phyloP scores from a whole-genome alignment of 768 basidiomycete genomes.

The Amanita fuliginea region DNA sequence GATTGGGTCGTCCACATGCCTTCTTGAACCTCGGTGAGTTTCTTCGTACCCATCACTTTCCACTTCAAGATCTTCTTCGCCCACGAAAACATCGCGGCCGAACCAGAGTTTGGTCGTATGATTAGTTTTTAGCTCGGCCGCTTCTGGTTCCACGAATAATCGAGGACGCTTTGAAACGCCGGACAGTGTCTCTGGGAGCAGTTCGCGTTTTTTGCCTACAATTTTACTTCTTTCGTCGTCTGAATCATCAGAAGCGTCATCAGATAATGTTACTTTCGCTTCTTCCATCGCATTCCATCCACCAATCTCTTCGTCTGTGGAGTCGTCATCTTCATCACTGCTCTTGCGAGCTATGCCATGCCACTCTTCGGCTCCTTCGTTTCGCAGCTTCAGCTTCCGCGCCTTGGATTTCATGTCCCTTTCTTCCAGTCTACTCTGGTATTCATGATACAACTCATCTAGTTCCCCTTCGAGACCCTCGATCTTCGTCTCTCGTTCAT shows the following conservation, averaged over 20 bases:
- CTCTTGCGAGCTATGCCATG: slow-evolving; percentile 45
- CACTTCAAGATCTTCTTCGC: slow-evolving; percentile 27
- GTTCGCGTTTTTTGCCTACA: slow-evolving; percentile 28
- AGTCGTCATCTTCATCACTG: slow-evolving; percentile 28
- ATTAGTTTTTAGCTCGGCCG: slow-evolving; percentile 25
- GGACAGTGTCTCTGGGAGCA: slow-evolving; percentile 11
- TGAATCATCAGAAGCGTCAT: slow-evolving; percentile 42
- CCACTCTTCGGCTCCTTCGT: slow-evolving; percentile 76
- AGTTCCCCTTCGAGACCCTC: slow-evolving; percentile 71
- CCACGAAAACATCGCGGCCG: slow-evolving; percentile 83
- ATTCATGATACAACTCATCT: slow-evolving; percentile 82
- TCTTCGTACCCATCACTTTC: slow-evolving; percentile 18
- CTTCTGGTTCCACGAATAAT: slow-evolving; percentile 37
- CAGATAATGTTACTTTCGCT: slow-evolving; percentile 36
- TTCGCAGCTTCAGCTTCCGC: slow-evolving; percentile 63
- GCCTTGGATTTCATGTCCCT: slow-evolving; percentile 83
- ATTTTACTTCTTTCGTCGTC: slow-evolving; percentile 31
- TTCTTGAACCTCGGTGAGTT: slow-evolving; percentile 15
- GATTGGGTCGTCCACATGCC: slow-evolving; percentile 12
- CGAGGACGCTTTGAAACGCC: slow-evolving; percentile 38
- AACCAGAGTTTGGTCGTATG: slow-evolving; percentile 87
- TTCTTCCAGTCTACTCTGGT: slow-evolving; percentile 70
- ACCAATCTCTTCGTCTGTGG: slow-evolving; percentile 32
- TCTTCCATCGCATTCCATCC: slow-evolving; percentile 63
- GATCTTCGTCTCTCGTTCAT: slow-evolving; percentile 57